Conservation (phyloP, 768 basidiomycete species). For the Hemileccinum impolitum region DNA sequence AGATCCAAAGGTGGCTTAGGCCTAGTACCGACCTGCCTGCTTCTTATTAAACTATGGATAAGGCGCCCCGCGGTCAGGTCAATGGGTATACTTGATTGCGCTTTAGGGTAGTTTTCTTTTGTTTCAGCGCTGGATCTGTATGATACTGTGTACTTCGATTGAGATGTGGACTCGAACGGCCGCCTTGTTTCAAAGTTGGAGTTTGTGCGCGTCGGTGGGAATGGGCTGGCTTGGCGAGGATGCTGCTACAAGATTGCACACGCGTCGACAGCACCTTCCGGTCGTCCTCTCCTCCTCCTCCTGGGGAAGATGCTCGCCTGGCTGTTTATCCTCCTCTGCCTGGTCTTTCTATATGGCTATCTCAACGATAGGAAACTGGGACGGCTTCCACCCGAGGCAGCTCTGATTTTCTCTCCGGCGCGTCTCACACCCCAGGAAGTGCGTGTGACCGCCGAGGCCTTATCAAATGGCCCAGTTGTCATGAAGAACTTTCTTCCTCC, state of each 20-base stretch:
- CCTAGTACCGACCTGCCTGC: neutral
- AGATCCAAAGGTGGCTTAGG: neutral
- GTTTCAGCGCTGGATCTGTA: neutral
- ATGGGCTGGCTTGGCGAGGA: too few relatives aligned
- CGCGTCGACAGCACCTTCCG: too few relatives aligned
- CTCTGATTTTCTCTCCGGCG: constrained; percentile 44
- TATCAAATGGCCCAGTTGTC: constrained; percentile 34
- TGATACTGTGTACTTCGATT: neutral
- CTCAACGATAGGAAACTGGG: constrained; percentile 55
- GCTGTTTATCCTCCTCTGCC: constrained; percentile 3
- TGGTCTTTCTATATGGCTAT: constrained; percentile 37
- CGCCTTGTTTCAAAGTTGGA: neutral
- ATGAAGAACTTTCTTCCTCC: constrained; percentile 52
- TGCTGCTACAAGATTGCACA: neutral
- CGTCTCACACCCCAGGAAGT: constrained; percentile 47
- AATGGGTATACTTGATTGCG: neutral
- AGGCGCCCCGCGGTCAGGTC: neutral
- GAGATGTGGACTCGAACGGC: neutral
- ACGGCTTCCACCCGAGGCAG: constrained; percentile 46
- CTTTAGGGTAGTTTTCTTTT: neutral
- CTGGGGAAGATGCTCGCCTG: constrained; percentile 17
- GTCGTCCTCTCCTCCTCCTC: neutral
- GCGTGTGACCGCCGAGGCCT: constrained; percentile 33
- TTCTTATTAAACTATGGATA: neutral
- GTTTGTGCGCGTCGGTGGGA: too few relatives aligned